These are phyloP conservation scores for Haplosporangium sp. DNA, from an alignment of 371 early-diverging fungal species.

Conservation along the genomic window DNA sequence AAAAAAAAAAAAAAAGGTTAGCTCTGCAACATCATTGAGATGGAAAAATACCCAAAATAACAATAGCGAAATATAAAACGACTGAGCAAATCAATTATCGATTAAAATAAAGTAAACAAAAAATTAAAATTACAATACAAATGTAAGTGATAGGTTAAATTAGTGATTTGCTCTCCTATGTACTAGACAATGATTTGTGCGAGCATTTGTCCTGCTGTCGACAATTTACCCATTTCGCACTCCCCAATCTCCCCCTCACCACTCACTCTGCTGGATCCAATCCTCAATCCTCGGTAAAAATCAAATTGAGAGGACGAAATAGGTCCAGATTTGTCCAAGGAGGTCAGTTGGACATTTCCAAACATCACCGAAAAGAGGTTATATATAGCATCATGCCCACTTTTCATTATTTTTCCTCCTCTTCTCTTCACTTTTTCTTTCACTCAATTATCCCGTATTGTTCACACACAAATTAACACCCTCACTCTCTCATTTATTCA, in stretches of 20 bases:
- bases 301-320: background rate
- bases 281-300: constrained; percentile 29
- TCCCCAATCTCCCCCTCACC: background rate
- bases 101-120: background rate
- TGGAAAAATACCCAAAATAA: background rate
- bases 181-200: background rate
- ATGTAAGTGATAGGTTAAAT: background rate
- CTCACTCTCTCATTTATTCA: background rate
- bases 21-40: too few relatives aligned
- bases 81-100: background rate
- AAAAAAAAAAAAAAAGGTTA: background rate
- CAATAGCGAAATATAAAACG: background rate
- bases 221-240: constrained; percentile 17
- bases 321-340: constrained; percentile 23
- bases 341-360: constrained; percentile 35
- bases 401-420: constrained; percentile 4
- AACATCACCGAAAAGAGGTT: background rate
- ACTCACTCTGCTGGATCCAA: background rate
- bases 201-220: constrained; percentile 11
- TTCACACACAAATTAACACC: background rate
- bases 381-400: constrained; percentile 1
- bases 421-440: background rate
- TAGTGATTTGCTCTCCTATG: background rate
- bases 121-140: background rate
- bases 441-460: background rate